phyloP scores from a whole-genome alignment of 2,329 filamentous ascomycete genomes.

The Sclerotiophoma versabilis region DNA sequence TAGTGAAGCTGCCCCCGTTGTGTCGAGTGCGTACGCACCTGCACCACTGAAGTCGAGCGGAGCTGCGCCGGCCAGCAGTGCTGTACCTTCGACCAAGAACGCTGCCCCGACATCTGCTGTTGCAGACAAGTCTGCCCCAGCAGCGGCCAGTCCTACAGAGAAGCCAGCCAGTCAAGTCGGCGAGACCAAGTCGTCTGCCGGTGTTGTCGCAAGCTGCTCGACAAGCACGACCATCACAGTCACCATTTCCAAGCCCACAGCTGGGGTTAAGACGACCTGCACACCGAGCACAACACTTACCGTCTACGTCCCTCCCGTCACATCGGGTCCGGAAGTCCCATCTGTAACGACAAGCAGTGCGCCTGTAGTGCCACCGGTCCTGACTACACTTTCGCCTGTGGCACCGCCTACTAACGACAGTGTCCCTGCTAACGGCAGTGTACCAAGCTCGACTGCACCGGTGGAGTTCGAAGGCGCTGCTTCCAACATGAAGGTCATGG shows the following conservation, averaged over 20 bases:
- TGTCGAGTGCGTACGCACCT: conserved; percentile 6
- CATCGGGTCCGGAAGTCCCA: conserved; percentile 13
- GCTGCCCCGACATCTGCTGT: conserved; percentile 6
- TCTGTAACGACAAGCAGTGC: conserved; percentile 13
- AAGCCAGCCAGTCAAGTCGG: conserved; percentile 23
- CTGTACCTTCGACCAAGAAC: conserved; percentile 9
- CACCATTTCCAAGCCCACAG: conserved; percentile 14
- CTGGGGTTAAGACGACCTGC: conserved; percentile 24
- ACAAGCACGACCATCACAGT: conserved; percentile 35
- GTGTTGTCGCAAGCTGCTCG: conserved; percentile 22
- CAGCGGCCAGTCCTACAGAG: conserved; percentile 9
- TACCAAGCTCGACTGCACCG: conserved; percentile 22
- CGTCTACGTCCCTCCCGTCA: conserved; percentile 31
- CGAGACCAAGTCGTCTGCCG: conserved; percentile 18
- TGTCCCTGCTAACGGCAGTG: conserved; percentile 32
- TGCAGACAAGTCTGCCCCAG: conserved; percentile 8
- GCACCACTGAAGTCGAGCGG: conserved; percentile 17
- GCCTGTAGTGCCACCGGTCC: conserved; percentile 18
- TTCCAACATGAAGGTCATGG: conserved; percentile 21
- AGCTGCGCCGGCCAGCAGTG: conserved; percentile 9
- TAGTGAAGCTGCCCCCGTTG: conserved; percentile 4
- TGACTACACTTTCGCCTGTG: conserved; percentile 21
- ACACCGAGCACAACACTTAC: conserved; percentile 36
- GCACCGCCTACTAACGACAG: conserved; percentile 36
- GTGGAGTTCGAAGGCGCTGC: conserved; percentile 37